A percentile compares a stretch with the other conserved stretches of the same genome.
Evolutionary conservation across 2,329 filamentous ascomycete genomes (phyloP).

Genomic region (Alternaria hordeiaustralica): DNA sequence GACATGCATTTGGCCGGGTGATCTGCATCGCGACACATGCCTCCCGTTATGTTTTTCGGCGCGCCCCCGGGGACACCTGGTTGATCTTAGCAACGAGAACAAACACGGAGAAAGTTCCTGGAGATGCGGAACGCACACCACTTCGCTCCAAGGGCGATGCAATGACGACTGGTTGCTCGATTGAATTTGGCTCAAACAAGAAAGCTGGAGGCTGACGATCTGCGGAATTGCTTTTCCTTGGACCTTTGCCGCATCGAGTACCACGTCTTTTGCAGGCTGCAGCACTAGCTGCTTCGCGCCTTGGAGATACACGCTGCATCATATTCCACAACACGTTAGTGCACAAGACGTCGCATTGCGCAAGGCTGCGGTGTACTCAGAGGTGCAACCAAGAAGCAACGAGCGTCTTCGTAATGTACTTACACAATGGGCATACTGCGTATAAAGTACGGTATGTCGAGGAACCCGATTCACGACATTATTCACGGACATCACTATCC

Average conservation of each 20-base stretch:
- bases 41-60: background rate
- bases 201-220: background rate
- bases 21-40: slow-evolving; percentile 1
- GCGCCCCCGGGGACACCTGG: background rate
- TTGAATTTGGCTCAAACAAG: background rate
- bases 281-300: background rate
- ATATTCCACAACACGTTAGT: background rate
- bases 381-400: background rate
- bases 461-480: background rate
- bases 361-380: background rate
- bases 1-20: background rate
- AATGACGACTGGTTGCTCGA: background rate
- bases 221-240: background rate
- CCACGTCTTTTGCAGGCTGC: background rate
- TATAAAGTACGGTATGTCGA: background rate
- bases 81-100: background rate
- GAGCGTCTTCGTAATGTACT: background rate
- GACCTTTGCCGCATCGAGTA: background rate
- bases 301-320: background rate
- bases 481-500: background rate
- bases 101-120: background rate
- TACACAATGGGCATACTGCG: background rate
- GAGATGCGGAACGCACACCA: background rate
- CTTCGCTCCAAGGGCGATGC: background rate
- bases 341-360: background rate